A percentile compares a stretch with the other conserved stretches of the same genome.
Evolutionary conservation across 106 monocot genomes (phyloP).

Genomic region (Agapanthus africanus): DNA sequence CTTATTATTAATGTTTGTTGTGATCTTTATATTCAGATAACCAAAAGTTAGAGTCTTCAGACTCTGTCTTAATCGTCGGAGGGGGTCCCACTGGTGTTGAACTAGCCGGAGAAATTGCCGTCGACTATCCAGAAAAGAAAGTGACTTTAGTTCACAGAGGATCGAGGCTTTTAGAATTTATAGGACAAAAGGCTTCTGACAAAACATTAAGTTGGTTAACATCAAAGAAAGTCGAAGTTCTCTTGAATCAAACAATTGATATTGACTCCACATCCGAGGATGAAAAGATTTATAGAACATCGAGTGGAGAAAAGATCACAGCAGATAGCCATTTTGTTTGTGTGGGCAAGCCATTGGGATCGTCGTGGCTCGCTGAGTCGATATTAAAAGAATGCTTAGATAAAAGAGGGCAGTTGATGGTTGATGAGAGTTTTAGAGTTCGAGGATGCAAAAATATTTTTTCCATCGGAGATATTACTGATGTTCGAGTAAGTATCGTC

Average conservation of each 20-base stretch:
- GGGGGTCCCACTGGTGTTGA: constrained; percentile 33
- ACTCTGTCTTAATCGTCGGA: constrained; percentile 24
- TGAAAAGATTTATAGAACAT: constrained; percentile 22
- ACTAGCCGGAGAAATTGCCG: constrained; percentile 33
- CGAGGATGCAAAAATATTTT: constrained; percentile 27
- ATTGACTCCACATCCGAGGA: constrained; percentile 12
- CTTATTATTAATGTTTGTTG: background rate
- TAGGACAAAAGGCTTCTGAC: constrained; percentile 27
- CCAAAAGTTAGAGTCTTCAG: constrained; percentile 25
- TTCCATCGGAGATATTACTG: constrained; percentile 39
- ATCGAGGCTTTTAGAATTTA: constrained; percentile 23
- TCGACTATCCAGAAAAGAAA: constrained; percentile 32
- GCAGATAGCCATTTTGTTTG: constrained; percentile 39
- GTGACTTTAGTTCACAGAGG: constrained; percentile 32
- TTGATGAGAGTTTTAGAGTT: constrained; percentile 36
- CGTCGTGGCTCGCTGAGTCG: constrained; percentile 27
- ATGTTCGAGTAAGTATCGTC: constrained; percentile 28
- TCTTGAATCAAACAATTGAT: constrained; percentile 16
- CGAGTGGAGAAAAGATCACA: constrained; percentile 22
- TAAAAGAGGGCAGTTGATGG: constrained; percentile 23
- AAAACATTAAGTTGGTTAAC: constrained; percentile 25
- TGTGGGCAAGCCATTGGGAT: constrained; percentile 21
- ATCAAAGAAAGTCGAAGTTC: constrained; percentile 27
- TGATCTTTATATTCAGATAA: constrained; percentile 13
- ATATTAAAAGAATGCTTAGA: constrained; percentile 23